Evolutionary conservation across 768 basidiomycete genomes (phyloP).

Genomic region (Tricholoma bakamatsutake): DNA sequence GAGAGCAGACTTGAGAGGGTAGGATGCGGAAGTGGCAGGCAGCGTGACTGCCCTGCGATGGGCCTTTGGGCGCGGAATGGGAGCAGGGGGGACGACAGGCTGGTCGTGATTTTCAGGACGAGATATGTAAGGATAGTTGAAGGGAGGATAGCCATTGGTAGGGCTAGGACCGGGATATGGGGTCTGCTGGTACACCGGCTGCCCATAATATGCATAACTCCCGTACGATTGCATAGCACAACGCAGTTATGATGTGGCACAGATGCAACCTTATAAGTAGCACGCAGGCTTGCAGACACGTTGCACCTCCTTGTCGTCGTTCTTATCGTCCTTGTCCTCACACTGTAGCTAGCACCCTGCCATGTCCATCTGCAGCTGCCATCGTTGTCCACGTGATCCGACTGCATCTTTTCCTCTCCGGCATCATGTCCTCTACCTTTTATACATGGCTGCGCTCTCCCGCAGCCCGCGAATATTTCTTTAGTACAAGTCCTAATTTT

Average conservation of each 20-base stretch:
- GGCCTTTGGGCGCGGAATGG: conserved; percentile 23
- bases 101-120: conserved; percentile 16
- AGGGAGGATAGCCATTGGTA: conserved; percentile 33
- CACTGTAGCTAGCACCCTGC: too few species aligned
- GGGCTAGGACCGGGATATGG: conserved; percentile 30
- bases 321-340: not conserved
- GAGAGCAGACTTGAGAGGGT: conserved; percentile 50
- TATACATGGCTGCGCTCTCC: conserved; percentile 88
- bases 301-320: not conserved
- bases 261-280: not conserved
- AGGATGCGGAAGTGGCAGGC: conserved; percentile 15
- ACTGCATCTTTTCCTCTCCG: not conserved
- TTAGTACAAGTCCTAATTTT: conserved; percentile 56
- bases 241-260: not conserved
- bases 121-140: conserved; percentile 18
- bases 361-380: too few species aligned
- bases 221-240: conserved; percentile 26
- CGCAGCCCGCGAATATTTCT: conserved; percentile 89
- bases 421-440: conserved; percentile 76
- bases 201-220: conserved; percentile 40
- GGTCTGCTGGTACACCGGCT: conserved; percentile 37
- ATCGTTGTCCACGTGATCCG: conserved; percentile 9
- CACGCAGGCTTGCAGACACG: conserved; percentile 4
- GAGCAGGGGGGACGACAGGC: conserved; percentile 13
- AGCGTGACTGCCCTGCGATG: conserved; percentile 30